A percentile compares a stretch with the other conserved stretches of the same genome.
Evolutionary conservation across 768 basidiomycete species (phyloP).

Genomic region (Pleurotus citrinopileatus): DNA sequence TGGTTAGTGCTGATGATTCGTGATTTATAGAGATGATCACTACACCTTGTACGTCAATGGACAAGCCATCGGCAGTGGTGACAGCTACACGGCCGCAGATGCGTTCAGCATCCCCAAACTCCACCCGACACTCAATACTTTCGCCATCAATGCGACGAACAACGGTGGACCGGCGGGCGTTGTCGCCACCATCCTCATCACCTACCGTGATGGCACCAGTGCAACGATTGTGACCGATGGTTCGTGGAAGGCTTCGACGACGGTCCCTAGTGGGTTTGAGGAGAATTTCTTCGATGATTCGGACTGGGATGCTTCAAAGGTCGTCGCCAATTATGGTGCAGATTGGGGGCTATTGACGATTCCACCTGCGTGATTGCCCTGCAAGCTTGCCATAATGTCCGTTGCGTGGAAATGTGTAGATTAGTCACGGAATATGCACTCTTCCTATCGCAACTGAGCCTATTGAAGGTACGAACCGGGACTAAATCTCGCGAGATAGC

Average conservation of each 20-base stretch:
- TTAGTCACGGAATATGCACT: too few species aligned
- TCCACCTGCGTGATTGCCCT: neutral
- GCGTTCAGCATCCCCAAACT: conserved; percentile 19
- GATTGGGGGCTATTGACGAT: neutral
- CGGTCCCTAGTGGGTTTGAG: conserved; percentile 13
- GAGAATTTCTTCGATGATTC: neutral
- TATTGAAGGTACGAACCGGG: too few species aligned
- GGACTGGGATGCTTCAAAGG: neutral
- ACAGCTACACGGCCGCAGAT: conserved; percentile 18
- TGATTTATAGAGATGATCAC: conserved; percentile 13
- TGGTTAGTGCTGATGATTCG: neutral
- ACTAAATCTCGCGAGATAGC: too few species aligned
- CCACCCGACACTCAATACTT: conserved; percentile 16
- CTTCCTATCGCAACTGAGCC: too few species aligned
- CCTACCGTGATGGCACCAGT: conserved; percentile 21
- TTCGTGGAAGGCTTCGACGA: conserved; percentile 20
- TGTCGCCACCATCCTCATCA: conserved; percentile 18
- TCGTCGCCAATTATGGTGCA: neutral
- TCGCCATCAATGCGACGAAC: conserved; percentile 28
- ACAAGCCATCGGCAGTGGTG: conserved; percentile 18
- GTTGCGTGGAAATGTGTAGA: too few species aligned
- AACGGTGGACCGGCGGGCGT: conserved; percentile 25
- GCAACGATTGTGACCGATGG: conserved; percentile 18
- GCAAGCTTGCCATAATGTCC: too few species aligned
- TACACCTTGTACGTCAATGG: conserved; percentile 29